Base-by-base conservation (phyloP, 257 asterid genomes). In the Petunia secreta region DNA sequence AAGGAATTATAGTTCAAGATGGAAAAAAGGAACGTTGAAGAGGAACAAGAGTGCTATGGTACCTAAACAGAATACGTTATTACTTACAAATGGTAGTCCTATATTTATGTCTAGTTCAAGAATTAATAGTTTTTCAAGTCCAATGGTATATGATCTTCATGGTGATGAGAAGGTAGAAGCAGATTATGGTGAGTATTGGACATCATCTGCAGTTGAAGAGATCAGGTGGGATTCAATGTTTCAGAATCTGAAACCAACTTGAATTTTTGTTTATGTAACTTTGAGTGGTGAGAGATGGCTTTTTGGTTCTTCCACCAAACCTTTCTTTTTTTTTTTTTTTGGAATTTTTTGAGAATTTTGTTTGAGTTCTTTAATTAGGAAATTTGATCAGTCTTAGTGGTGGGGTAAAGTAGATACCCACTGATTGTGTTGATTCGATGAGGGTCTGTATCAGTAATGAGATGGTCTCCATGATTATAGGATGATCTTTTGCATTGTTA, bases 241-340 rank as follows among this genome's bases (percentile, higher is more conserved):
- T 87, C 95, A 90, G n/a, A 89, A 93, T 81, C 80, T 91, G 88
- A 93, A 90, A 77, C 97, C 97, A n/a, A 92, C 95, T 86, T 92
- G 81, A 90, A 50, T 2, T 41, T 7, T 16, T n/a, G n/a, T n/a
- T 25, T 25, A 25, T 25, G 25, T 25, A 25, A 36, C 52, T 82
- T 85, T 83, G 62, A 81, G 66, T 82, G 91, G 90, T 85, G 91
- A 81, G 85, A 80, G 87, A 77, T 82, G 85, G 83, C 38, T 85
- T 91, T 85, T 83, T 75, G 80, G 85, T 83, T 87, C 91, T 89
- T 86, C 66, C 90, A 84, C 90, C 88, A 78, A 25, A 43, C 16
- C 43, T 52, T 63, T 60, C 15, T 25, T 76, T 14, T 65, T 79
- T 10, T n/a, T 37, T 0, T 40, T 40, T 10, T 10, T 63, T 37